Percentiles rank a stretch among this genome's conserved stretches.
phyloP scores from a whole-genome alignment of 345 rosid genomes.

The Turnera subulata region DNA sequence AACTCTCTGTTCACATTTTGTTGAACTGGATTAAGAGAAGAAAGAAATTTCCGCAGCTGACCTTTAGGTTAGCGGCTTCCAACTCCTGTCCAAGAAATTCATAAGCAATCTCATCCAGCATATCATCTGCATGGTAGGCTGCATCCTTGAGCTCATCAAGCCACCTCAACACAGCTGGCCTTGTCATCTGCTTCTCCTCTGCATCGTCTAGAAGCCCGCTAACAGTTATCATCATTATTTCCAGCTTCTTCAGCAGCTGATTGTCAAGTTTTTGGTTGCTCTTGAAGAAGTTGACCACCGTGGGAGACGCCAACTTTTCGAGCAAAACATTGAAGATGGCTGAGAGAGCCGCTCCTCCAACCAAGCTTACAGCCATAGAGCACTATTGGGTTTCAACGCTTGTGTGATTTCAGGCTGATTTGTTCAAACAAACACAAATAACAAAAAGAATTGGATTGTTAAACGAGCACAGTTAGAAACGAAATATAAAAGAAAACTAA shows the following conservation, averaged over 20 bases:
- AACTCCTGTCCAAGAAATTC: neutral
- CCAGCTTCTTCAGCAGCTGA: neutral
- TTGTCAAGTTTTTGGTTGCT: neutral
- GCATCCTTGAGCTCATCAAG: too few relatives aligned
- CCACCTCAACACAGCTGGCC: neutral
- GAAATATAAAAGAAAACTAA: too few relatives aligned
- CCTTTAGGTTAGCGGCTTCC: neutral
- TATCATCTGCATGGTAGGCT: too few relatives aligned
- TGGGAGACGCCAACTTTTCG: neutral
- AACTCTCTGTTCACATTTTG: neutral
- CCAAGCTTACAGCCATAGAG: too few relatives aligned
- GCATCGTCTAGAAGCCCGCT: neutral
- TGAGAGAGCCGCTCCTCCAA: too few relatives aligned
- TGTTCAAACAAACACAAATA: too few relatives aligned
- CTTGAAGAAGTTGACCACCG: neutral
- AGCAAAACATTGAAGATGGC: neutral
- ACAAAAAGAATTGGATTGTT: too few relatives aligned
- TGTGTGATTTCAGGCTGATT: too few relatives aligned
- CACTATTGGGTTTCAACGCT: too few relatives aligned
- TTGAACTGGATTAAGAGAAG: conserved; percentile 4
- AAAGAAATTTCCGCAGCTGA: neutral
- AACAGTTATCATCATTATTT: neutral
- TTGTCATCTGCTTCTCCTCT: neutral
- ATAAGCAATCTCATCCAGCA: neutral
- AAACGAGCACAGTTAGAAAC: too few relatives aligned